A percentile compares a stretch with the other conserved stretches of the same genome.
Conservation (phyloP, 1,284 basidiomycete species). For the Boletus nobilissimus region DNA sequence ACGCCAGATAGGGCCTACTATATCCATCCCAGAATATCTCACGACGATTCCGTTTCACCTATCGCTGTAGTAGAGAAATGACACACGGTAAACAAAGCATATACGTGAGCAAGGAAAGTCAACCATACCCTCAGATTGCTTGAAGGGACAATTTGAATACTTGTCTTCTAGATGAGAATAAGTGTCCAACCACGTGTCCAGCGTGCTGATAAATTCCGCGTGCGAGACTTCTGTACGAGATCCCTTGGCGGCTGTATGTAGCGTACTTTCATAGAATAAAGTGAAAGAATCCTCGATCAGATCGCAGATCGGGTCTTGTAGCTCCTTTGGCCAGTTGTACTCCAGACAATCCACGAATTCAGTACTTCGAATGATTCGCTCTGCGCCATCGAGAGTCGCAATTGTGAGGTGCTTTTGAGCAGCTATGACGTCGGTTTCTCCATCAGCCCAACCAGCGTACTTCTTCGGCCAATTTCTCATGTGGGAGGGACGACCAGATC, state of each 20-base stretch:
- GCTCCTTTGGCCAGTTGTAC: background rate
- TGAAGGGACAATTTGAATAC: background rate
- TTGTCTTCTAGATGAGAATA: background rate
- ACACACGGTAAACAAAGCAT: no score
- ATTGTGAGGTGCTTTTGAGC: background rate
- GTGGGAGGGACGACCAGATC: conserved; percentile 1
- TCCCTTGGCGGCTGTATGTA: no score
- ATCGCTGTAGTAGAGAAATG: no score
- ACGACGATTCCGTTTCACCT: no score
- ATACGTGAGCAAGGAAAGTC: no score
- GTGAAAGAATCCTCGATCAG: background rate
- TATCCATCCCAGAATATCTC: no score
- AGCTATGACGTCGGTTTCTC: background rate
- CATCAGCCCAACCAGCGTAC: conserved; percentile 19
- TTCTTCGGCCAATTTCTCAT: conserved; percentile 11
- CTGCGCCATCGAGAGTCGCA: background rate
- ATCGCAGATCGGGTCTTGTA: background rate
- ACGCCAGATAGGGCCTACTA: no score
- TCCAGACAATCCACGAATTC: background rate
- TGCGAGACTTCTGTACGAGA: background rate
- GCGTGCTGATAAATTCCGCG: background rate
- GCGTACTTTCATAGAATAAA: background rate
- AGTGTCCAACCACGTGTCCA: background rate
- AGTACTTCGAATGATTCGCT: background rate
- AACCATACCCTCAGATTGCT: no score